Evolutionary conservation across 257 asterid genomes (phyloP), one percentile per base, ranked within the genome.

Genomic region (Buddleja alternifolia): DNA sequence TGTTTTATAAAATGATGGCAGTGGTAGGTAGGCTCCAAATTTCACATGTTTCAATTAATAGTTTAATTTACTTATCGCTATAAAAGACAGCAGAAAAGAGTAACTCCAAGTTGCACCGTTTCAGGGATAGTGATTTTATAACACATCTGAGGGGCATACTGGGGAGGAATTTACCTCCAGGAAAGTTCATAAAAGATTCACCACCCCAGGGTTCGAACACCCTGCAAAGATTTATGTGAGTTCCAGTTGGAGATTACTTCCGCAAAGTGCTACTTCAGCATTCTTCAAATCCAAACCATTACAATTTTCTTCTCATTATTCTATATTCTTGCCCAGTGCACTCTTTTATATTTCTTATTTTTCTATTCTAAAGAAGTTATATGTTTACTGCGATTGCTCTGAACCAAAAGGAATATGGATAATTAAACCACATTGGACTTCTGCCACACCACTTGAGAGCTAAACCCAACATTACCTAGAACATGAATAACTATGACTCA

Each of bases 121-220:
- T 66, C 51, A 19, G 25, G 12, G 61, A 67, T 16, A 39, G 60
- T 12, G 17, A 54, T 19, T 64, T 25, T n/a, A 29, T 15, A 44
- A 36, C 20, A 36, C 8, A 25, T 15, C 36, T 11, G 16, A 32
- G 45, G 32, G 46, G 44, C 42, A 32, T 6, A 51, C 2, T 44
- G 41, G 36, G 46, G 40, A 45, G 7, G 25, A 16, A 21, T 4
- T 41, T 21, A 23, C 10, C n/a, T 51, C 29, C 16, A 19, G 48
- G 36, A 1, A 58, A 46, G 14, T 21, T n/a, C 67, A 29, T 45
- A 57, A 52, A 53, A 39, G 71, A 72, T 42, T 15, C 12, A 51
- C 14, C 51, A 50, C 1, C 4, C 56, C 16, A 1, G 29, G n/a
- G 10, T 50, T 25, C 1, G 10, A 24, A 62, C n/a, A 36, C 8